Conservation (phyloP, 2,329 filamentous ascomycete species). For the Aspergillus latus region DNA sequence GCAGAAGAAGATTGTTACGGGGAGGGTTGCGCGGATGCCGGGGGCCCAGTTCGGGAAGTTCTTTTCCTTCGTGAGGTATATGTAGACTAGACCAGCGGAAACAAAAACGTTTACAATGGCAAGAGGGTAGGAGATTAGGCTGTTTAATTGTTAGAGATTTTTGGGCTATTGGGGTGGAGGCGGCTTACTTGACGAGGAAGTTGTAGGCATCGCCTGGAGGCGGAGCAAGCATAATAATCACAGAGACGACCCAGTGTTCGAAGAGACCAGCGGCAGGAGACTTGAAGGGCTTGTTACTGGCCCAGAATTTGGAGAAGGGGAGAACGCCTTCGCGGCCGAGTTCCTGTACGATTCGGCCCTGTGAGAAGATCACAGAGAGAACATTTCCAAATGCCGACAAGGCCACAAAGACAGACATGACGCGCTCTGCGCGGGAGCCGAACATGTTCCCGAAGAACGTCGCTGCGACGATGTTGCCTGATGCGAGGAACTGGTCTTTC, state of each 20-base stretch:
- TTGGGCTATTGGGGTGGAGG: background rate
- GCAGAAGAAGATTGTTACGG: conserved; percentile 54
- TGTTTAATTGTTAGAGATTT: conserved; percentile 11
- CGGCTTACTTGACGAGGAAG: conserved; percentile 52
- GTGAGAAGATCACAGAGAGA: conserved; percentile 56
- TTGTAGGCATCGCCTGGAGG: conserved; percentile 68
- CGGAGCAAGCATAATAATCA: conserved; percentile 65
- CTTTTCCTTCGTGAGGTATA: conserved; percentile 43
- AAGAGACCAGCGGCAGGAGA: conserved; percentile 60
- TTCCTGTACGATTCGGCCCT: conserved; percentile 51
- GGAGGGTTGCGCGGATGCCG: conserved; percentile 51
- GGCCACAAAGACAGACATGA: conserved; percentile 61
- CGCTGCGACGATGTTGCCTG: conserved; percentile 57
- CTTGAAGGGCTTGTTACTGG: conserved; percentile 66
- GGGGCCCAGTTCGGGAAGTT: conserved; percentile 49
- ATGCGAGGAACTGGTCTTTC: conserved; percentile 54
- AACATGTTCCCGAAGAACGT: conserved; percentile 63
- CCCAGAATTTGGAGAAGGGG: conserved; percentile 66
- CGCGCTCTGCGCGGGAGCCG: conserved; percentile 54
- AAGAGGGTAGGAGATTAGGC: conserved; percentile 42
- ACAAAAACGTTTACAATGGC: conserved; percentile 55
- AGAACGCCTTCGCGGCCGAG: conserved; percentile 69
- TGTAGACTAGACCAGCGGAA: conserved; percentile 49
- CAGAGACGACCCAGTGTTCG: conserved; percentile 65
- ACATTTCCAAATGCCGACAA: conserved; percentile 63